Conservation (phyloP, 108 stramenopile species). For the Cyclotella distinguenda region DNA sequence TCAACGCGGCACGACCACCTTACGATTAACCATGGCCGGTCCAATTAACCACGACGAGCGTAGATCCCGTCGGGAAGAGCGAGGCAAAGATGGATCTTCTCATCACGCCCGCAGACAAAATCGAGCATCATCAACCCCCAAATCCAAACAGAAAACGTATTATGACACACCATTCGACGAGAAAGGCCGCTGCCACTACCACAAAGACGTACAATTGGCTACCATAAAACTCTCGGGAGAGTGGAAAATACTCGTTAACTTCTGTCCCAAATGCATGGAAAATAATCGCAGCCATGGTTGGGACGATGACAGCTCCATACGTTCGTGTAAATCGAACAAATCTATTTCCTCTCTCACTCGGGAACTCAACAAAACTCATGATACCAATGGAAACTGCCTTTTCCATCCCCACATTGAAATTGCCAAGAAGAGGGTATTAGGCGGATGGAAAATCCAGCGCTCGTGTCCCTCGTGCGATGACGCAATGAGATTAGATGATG, state of each 20-base stretch:
- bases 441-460: conserved; percentile 16
- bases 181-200: conserved; percentile 7
- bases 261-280: conserved; percentile 14
- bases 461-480: conserved; percentile 23
- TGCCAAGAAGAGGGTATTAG: conserved; percentile 25
- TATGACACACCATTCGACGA: conserved; percentile 9
- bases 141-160: neutral
- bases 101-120: neutral
- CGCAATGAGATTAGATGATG: conserved; percentile 17
- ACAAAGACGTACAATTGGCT: conserved; percentile 9
- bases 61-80: no score
- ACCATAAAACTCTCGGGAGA: conserved; percentile 3
- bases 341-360: neutral
- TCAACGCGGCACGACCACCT: neutral
- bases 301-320: neutral
- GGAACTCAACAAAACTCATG: conserved; percentile 1
- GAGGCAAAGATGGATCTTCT: neutral
- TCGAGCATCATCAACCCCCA: neutral
- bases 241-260: conserved; percentile 6
- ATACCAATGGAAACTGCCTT: conserved; percentile 22
- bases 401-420: conserved; percentile 18
- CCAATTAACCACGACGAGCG: neutral
- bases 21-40: neutral
- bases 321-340: conserved; percentile 1
- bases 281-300: neutral